A percentile compares a stretch with the other conserved stretches of the same genome.
Conservation (phyloP, 306 rosid genomes). For the Dryas drummondii region DNA sequence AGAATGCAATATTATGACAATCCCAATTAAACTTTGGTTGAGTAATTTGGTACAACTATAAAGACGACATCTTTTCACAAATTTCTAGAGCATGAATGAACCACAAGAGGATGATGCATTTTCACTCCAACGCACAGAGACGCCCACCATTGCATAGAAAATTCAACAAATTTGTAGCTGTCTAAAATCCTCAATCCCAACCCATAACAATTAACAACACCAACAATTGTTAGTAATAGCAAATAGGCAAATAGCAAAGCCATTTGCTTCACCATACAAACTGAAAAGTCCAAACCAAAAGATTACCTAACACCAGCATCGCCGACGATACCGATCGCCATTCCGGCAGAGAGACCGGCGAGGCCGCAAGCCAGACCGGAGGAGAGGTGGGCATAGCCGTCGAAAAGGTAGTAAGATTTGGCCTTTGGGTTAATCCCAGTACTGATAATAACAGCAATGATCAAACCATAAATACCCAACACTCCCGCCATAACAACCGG, state of each 20-base stretch:
- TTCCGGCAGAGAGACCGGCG: slow-evolving; percentile 74
- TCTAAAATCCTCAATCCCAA: background rate
- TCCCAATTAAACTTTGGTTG: background rate
- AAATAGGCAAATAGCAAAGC: background rate
- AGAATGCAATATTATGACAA: background rate
- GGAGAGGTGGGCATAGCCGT: slow-evolving; percentile 74
- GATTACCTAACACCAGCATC: slow-evolving; percentile 71
- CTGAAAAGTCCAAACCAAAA: too few species aligned
- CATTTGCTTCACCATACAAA: too few species aligned
- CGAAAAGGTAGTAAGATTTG: slow-evolving; percentile 67
- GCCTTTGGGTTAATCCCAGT: slow-evolving; percentile 78
- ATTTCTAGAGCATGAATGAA: too few species aligned
- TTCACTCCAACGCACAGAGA: background rate
- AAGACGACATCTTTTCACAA: too few species aligned
- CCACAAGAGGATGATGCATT: too few species aligned
- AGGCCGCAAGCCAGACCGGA: slow-evolving; percentile 72
- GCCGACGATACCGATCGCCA: slow-evolving; percentile 74
- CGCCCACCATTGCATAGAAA: background rate
- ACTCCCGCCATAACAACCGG: slow-evolving; percentile 86
- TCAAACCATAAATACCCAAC: slow-evolving; percentile 72
- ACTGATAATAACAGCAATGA: slow-evolving; percentile 72
- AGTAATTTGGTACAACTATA: too few species aligned
- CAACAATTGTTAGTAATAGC: background rate
- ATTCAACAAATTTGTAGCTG: background rate
- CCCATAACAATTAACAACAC: background rate